Evolutionary conservation across 2,329 filamentous ascomycete species (phyloP).

Genomic region (Colletotrichum tofieldiae): DNA sequence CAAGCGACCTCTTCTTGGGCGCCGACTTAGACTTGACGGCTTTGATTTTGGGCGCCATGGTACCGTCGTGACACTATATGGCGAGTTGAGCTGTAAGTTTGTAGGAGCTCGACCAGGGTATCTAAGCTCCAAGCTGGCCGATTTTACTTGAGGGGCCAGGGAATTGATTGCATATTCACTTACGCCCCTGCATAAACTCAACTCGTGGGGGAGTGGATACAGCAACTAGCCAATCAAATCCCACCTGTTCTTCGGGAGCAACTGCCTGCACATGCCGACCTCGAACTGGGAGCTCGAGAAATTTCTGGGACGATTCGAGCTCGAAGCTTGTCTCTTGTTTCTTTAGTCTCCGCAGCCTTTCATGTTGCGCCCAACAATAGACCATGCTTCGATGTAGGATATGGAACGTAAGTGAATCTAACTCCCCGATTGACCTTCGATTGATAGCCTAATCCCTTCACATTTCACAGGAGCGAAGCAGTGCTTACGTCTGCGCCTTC

Average conservation of each 20-base stretch:
- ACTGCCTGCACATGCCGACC: slow-evolving; percentile 3
- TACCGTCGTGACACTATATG: slow-evolving; percentile 20
- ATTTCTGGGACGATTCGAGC: slow-evolving; percentile 24
- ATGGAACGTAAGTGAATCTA: slow-evolving; percentile 54
- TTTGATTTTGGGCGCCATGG: slow-evolving; percentile 51
- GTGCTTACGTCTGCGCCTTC: slow-evolving; percentile 59
- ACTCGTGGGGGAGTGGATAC: slow-evolving; percentile 1
- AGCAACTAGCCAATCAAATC: slow-evolving; percentile 14
- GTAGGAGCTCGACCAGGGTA: slow-evolving; percentile 8
- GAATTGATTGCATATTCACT: slow-evolving; percentile 6
- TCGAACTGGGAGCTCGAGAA: slow-evolving; percentile 26
- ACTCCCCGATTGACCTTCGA: too few species aligned
- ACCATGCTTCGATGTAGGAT: slow-evolving; percentile 61
- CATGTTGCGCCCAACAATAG: slow-evolving; percentile 32
- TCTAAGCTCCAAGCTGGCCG: slow-evolving; percentile 22
- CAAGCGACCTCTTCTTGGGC: slow-evolving; percentile 48
- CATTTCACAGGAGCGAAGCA: slow-evolving; percentile 54
- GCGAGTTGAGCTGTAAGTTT: slow-evolving; percentile 6
- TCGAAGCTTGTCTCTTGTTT: not conserved
- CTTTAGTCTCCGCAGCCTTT: slow-evolving; percentile 27
- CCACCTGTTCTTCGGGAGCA: not conserved
- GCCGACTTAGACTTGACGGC: slow-evolving; percentile 51
- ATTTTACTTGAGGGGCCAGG: slow-evolving; percentile 25
- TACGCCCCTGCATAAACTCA: slow-evolving; percentile 24
- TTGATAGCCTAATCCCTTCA: not conserved